A percentile compares a stretch with the other conserved stretches of the same genome.
Conservation (phyloP, 2,329 filamentous ascomycete genomes). For the Aspergillus terreus region DNA sequence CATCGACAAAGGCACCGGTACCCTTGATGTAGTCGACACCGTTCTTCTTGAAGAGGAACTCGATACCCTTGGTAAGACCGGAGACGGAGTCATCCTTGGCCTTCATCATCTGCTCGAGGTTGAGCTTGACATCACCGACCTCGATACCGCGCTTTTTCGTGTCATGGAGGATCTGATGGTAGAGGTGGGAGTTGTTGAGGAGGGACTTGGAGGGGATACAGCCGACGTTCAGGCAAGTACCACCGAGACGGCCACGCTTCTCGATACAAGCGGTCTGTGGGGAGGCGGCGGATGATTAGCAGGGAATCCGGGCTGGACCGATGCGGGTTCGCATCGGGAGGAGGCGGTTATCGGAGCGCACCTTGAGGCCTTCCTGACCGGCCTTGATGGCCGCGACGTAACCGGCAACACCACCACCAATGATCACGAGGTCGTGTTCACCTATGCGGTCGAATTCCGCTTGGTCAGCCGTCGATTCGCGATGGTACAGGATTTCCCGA, state of each 20-base stretch:
- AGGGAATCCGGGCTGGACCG: not conserved
- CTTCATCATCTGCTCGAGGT: conserved; percentile 95
- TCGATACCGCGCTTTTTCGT: conserved; percentile 96
- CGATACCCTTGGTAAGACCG: conserved; percentile 91
- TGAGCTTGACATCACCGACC: conserved; percentile 94
- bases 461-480: conserved; percentile 15
- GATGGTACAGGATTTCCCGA: conserved; percentile 7
- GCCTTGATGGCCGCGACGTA: conserved; percentile 99
- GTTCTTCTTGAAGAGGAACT: conserved; percentile 99
- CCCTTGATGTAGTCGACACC: conserved; percentile 98
- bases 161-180: conserved; percentile 96
- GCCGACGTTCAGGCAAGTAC: conserved; percentile 97
- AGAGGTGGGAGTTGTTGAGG: conserved; percentile 98
- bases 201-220: conserved; percentile 99
- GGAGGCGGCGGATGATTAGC: conserved; percentile 9
- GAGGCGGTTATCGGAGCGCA: conserved; percentile 39
- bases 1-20: conserved; percentile 77
- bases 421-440: conserved; percentile 95
- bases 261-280: conserved; percentile 89
- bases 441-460: conserved; percentile 49
- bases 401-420: conserved; percentile 95
- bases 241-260: conserved; percentile 91
- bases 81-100: conserved; percentile 90
- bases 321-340: conserved; percentile 2
- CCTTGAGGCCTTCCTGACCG: conserved; percentile 94